Conservation (phyloP, 2,329 filamentous ascomycete species). For the Aspergillus sp. region DNA sequence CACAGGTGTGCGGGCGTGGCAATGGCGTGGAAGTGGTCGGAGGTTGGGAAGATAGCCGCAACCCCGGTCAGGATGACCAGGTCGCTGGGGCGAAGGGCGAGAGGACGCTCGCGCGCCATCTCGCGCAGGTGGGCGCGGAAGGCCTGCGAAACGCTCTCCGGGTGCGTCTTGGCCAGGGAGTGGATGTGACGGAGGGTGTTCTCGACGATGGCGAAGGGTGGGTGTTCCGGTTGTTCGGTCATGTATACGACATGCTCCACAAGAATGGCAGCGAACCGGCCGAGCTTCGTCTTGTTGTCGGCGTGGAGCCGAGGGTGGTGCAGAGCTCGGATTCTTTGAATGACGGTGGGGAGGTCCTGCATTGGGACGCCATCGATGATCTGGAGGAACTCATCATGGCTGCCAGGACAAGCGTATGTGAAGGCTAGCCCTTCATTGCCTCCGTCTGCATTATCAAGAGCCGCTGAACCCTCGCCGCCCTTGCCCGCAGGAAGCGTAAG, state of each 20-base stretch:
- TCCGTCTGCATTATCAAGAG: slow-evolving; percentile 44
- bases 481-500: slow-evolving; percentile 47
- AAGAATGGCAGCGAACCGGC: slow-evolving; percentile 49
- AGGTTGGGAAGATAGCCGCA: slow-evolving; percentile 83
- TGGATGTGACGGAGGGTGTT: slow-evolving; percentile 84
- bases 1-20: slow-evolving; percentile 84
- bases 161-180: slow-evolving; percentile 83
- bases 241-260: slow-evolving; percentile 59
- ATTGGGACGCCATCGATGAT: slow-evolving; percentile 61
- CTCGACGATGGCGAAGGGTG: slow-evolving; percentile 70
- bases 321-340: slow-evolving; percentile 88
- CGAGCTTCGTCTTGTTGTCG: slow-evolving; percentile 80
- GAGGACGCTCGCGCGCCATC: slow-evolving; percentile 50
- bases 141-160: slow-evolving; percentile 70
- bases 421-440: slow-evolving; percentile 62
- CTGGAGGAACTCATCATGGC: slow-evolving; percentile 68
- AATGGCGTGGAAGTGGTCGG: slow-evolving; percentile 95
- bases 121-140: slow-evolving; percentile 71
- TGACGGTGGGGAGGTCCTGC: slow-evolving; percentile 68
- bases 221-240: slow-evolving; percentile 47
- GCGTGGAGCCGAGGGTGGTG: slow-evolving; percentile 83
- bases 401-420: slow-evolving; percentile 81
- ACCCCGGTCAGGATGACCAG: slow-evolving; percentile 80
- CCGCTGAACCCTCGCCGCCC: slow-evolving; percentile 19
- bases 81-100: slow-evolving; percentile 64